These are phyloP conservation scores for Candida morakotiae DNA, from an alignment of 805 yeast genomes.

Conservation along the genomic window DNA sequence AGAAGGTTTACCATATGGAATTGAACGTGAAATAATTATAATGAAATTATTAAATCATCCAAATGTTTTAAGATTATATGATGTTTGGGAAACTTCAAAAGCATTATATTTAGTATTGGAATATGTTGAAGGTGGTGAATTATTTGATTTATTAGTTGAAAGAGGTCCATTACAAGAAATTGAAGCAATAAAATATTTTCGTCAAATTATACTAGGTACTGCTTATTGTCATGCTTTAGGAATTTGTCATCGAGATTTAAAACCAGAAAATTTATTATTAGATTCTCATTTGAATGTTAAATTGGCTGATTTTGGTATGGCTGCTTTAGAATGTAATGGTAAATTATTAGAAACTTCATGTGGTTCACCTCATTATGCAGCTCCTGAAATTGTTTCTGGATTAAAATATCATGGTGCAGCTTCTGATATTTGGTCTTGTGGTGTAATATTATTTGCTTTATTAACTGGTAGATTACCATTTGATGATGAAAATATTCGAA, in stretches of 20 bases:
- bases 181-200: slow-evolving; percentile 74
- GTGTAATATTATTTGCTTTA: slow-evolving; percentile 74
- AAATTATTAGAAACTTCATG: slow-evolving; percentile 74
- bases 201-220: slow-evolving; percentile 74
- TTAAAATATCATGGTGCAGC: slow-evolving; percentile 78
- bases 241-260: slow-evolving; percentile 76
- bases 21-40: slow-evolving; percentile 94
- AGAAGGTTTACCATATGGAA: slow-evolving; percentile 81
- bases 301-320: slow-evolving; percentile 88
- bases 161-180: slow-evolving; percentile 66
- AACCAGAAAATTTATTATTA: slow-evolving; percentile 72
- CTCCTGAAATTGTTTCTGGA: slow-evolving; percentile 82
- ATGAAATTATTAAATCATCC: slow-evolving; percentile 95
- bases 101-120: slow-evolving; percentile 78
- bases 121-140: slow-evolving; percentile 86
- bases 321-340: slow-evolving; percentile 72
- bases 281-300: slow-evolving; percentile 67
- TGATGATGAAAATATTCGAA: slow-evolving; percentile 77
- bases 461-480: slow-evolving; percentile 80
- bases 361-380: slow-evolving; percentile 87
- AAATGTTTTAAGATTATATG: slow-evolving; percentile 88
- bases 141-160: slow-evolving; percentile 69
- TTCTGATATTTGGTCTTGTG: slow-evolving; percentile 87
- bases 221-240: slow-evolving; percentile 79
- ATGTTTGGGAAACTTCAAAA: slow-evolving; percentile 96